These are phyloP conservation scores for Flaveria bidentis DNA, from an alignment of 129 eudicot genomes.

Conservation along the genomic window DNA sequence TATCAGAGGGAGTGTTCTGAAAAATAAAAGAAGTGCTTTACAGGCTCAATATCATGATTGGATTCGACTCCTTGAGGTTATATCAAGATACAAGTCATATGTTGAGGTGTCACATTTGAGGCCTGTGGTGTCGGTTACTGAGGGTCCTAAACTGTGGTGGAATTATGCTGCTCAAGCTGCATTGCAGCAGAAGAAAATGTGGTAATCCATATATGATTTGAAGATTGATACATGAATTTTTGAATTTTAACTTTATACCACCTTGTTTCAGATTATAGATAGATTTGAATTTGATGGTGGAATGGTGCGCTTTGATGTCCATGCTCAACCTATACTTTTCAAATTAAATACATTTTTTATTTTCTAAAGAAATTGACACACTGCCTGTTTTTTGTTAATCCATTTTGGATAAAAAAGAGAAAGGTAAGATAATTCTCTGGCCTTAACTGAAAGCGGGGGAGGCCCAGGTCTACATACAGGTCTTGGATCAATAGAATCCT, in stretches of 20 bases:
- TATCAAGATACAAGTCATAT: slow-evolving; percentile 74
- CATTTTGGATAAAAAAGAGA: slow-evolving; percentile 14
- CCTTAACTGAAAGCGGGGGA: too few relatives aligned
- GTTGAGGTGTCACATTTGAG: slow-evolving; percentile 92
- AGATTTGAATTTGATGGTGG: slow-evolving; percentile 13
- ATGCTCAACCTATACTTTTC: not conserved
- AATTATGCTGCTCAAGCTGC: slow-evolving; percentile 87
- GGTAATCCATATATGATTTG: slow-evolving; percentile 47
- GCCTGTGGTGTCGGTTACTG: slow-evolving; percentile 68
- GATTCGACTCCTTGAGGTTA: slow-evolving; percentile 91
- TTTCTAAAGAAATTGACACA: slow-evolving; percentile 16
- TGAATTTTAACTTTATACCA: slow-evolving; percentile 3
- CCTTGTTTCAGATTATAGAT: slow-evolving; percentile 6
- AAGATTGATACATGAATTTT: slow-evolving; percentile 23
- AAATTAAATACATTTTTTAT: not conserved
- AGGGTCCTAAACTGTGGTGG: slow-evolving; percentile 84
- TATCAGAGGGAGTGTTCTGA: slow-evolving; percentile 5
- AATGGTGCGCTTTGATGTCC: slow-evolving; percentile 16
- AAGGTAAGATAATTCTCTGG: too few relatives aligned
- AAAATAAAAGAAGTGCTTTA: slow-evolving; percentile 8
- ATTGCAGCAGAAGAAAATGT: slow-evolving; percentile 85
- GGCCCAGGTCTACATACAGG: too few relatives aligned
- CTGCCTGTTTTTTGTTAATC: slow-evolving; percentile 18
- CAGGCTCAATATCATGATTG: slow-evolving; percentile 99
- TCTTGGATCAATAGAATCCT: too few relatives aligned